Evolutionary conservation across 2,329 filamentous ascomycete species (phyloP).

Genomic region (Colletotrichum sp.): DNA sequence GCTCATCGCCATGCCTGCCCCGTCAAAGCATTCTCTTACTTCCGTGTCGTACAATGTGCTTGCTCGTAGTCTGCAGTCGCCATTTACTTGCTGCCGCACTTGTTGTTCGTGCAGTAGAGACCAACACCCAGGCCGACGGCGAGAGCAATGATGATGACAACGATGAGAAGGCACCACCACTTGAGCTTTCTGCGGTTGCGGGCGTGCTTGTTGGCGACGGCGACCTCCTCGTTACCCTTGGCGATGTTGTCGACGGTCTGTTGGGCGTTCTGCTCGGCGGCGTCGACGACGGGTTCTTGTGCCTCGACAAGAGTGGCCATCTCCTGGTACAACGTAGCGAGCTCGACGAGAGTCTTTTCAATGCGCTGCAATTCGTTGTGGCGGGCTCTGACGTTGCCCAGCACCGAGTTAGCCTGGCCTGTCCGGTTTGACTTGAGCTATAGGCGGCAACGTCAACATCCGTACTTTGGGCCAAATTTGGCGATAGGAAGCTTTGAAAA

Average conservation of each 20-base stretch:
- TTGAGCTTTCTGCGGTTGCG: constrained; percentile 74
- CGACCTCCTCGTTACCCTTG: constrained; percentile 72
- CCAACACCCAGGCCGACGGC: constrained; percentile 58
- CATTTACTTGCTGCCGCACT: neutral
- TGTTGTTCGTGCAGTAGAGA: constrained; percentile 6
- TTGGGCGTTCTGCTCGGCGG: constrained; percentile 68
- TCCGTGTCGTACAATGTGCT: neutral
- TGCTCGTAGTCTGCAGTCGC: neutral
- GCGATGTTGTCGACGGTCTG: constrained; percentile 70
- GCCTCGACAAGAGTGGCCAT: constrained; percentile 76
- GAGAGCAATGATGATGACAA: constrained; percentile 58
- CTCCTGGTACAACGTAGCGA: constrained; percentile 73
- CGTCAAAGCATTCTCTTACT: neutral
- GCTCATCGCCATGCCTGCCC: neutral
- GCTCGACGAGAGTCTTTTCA: constrained; percentile 74
- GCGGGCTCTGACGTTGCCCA: constrained; percentile 79
- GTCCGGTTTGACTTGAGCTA: constrained; percentile 78
- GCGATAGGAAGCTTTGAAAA: constrained; percentile 21
- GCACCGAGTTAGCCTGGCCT: constrained; percentile 73
- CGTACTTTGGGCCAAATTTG: neutral
- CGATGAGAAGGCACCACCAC: constrained; percentile 77
- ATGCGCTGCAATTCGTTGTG: constrained; percentile 86
- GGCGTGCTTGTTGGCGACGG: constrained; percentile 70
- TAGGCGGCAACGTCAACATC: neutral
- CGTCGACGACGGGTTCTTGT: constrained; percentile 68